A percentile compares a stretch with the other conserved stretches of the same genome.
These are phyloP conservation scores for Quercus mongolica DNA, from an alignment of 306 rosid species.

Conservation along the genomic window DNA sequence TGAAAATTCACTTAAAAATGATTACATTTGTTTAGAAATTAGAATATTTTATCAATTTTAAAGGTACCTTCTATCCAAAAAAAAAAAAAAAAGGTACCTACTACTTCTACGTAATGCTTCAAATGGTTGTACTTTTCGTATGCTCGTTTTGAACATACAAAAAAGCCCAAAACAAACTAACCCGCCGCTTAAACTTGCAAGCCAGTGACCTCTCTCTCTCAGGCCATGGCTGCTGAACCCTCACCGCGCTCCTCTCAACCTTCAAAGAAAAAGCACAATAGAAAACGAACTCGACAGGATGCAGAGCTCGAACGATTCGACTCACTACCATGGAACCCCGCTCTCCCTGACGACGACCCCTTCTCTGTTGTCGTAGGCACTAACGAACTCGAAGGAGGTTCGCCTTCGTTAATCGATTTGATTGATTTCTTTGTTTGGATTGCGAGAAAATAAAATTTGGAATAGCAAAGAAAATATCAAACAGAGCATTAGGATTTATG, in stretches of 20 bases:
- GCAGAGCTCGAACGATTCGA: slow-evolving; percentile 55
- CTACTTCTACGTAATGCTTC: no score
- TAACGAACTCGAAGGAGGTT: slow-evolving; percentile 91
- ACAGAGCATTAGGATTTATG: not conserved
- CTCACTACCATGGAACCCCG: slow-evolving; percentile 63
- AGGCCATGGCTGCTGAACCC: slow-evolving; percentile 30
- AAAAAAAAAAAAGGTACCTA: no score
- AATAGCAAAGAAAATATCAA: not conserved
- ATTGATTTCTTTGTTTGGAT: not conserved
- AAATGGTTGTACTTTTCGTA: no score
- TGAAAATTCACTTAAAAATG: no score
- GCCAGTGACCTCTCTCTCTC: not conserved
- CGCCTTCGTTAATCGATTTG: not conserved
- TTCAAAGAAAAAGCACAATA: slow-evolving; percentile 35
- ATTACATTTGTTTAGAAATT: no score
- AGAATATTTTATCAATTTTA: no score
- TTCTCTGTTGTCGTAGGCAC: slow-evolving; percentile 57
- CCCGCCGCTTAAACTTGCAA: not conserved
- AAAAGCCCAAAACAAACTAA: not conserved
- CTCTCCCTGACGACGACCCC: slow-evolving; percentile 44
- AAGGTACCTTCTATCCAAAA: no score
- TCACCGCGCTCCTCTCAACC: not conserved
- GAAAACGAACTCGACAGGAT: slow-evolving; percentile 33
- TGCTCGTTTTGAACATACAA: no score
- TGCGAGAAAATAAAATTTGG: no score